Evolutionary conservation across 352 stramenopile species (phyloP).

Genomic region (Phytophthora sp.): DNA sequence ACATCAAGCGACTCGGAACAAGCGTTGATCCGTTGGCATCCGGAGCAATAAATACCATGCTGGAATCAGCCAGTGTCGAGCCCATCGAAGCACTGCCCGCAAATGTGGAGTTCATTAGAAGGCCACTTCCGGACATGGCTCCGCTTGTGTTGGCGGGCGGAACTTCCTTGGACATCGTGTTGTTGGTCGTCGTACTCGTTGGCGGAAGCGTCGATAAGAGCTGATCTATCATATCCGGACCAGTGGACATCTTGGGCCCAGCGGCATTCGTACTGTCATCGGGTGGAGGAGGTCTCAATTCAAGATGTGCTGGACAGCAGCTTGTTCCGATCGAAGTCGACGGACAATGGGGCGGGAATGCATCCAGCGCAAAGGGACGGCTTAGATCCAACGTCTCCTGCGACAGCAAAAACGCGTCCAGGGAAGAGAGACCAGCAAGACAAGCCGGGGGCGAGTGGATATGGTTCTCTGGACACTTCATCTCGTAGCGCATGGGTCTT

Average conservation of each 20-base stretch:
- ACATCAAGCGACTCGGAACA: not conserved
- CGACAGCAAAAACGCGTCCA: slow-evolving; percentile 50
- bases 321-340: slow-evolving; percentile 37
- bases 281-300: slow-evolving; percentile 35
- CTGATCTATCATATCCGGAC: slow-evolving; percentile 24
- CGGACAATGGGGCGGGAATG: slow-evolving; percentile 33
- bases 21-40: slow-evolving; percentile 2
- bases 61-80: slow-evolving; percentile 18
- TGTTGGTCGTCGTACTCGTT: not conserved
- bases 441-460: slow-evolving; percentile 61
- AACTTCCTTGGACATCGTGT: not conserved
- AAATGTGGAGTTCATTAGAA: slow-evolving; percentile 3
- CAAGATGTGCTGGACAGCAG: slow-evolving; percentile 42
- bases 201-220: slow-evolving; percentile 25
- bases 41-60: slow-evolving; percentile 9
- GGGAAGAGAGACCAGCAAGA: slow-evolving; percentile 48
- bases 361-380: slow-evolving; percentile 35
- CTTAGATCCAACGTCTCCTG: slow-evolving; percentile 39
- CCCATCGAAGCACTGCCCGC: not conserved
- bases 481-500: slow-evolving; percentile 46
- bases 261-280: not conserved
- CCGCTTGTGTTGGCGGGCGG: not conserved
- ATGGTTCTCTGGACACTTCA: slow-evolving; percentile 67
- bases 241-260: slow-evolving; percentile 11
- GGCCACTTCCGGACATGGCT: not conserved